A percentile compares a stretch with the other conserved stretches of the same genome.
Evolutionary conservation across 805 yeast genomes (phyloP).

Genomic region (Ogataea pignaliae): DNA sequence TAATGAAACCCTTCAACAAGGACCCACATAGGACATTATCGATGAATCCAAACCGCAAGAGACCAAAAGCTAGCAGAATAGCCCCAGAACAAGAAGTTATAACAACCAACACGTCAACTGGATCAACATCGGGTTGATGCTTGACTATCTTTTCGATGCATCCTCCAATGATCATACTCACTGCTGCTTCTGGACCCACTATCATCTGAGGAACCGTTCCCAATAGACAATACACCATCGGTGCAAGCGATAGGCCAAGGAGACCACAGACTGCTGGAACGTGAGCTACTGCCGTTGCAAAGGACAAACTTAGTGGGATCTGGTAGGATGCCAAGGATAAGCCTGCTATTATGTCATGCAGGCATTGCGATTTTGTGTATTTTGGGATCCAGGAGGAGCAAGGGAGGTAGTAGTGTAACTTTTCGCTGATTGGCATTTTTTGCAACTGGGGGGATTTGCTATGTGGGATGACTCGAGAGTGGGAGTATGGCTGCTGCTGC

Average conservation of each 20-base stretch:
- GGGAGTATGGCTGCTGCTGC: not conserved
- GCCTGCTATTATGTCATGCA: constrained; percentile 78
- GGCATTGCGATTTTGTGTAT: constrained; percentile 36
- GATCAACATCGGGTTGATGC: constrained; percentile 37
- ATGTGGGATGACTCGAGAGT: constrained; percentile 2
- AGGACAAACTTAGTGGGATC: constrained; percentile 77
- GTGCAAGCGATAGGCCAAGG: constrained; percentile 71
- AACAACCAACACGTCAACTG: constrained; percentile 58
- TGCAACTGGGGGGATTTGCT: not conserved
- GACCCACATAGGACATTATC: constrained; percentile 78
- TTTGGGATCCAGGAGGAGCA: constrained; percentile 61
- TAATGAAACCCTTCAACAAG: constrained; percentile 73
- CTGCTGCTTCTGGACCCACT: constrained; percentile 90
- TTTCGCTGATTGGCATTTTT: constrained; percentile 14
- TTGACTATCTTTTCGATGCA: constrained; percentile 55
- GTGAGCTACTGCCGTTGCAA: constrained; percentile 79
- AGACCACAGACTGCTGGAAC: constrained; percentile 80
- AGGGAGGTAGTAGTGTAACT: constrained; percentile 62
- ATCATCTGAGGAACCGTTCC: constrained; percentile 88
- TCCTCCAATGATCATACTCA: constrained; percentile 79
- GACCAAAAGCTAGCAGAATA: constrained; percentile 64
- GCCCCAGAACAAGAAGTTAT: constrained; percentile 76
- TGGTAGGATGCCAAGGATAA: constrained; percentile 86
- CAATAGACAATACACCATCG: constrained; percentile 67
- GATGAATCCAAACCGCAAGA: constrained; percentile 80